Evolutionary conservation across 2,329 filamentous ascomycete species (phyloP), one percentile per base, ranked within the genome.

Genomic region (Rachicladosporium sp.): DNA sequence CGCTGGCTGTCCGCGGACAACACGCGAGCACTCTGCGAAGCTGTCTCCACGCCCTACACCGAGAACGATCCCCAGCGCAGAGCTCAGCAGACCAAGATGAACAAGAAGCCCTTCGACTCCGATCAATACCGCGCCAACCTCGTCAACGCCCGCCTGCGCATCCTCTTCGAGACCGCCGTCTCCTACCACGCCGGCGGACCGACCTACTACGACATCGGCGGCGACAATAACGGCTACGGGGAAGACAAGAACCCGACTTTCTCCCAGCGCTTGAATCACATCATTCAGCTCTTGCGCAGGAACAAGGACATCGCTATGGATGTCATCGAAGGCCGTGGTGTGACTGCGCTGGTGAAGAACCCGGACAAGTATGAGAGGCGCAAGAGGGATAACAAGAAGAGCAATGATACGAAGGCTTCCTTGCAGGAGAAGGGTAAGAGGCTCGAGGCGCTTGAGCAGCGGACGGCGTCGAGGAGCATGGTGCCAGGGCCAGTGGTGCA

Each of bases 271-370:
- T 10, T 50, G 27, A 11, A n/a, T 7, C 29, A 11, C 29, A 45
- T 46, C 29, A 41, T 37, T 10, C 34, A 41, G 21, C 35, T 41
- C 4, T n/a, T 41, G 13, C 15, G 33, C 33, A 27, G 33, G 31
- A 42, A 52, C 36, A 52, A 52, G 41, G 42, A 48, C 19, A 43
- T 50, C 10, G 43, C 44, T 12, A 51, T 51, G 44, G 44, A 50
- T 33, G 47, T 51, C 10, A 43, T 52, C 23, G 50, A 51, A 33
- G 50, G 50, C 27, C 35, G 45, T 15, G 48, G 48, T 19, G 47
- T 52, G 10, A 33, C 31, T 7, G 50, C 49, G 3, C 39, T 52
- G 15, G 48, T 47, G 8, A 41, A 41, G 33, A 46, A 46, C 34
- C 50, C 50, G 8, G 34, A 37, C 13, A 36, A 38, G 8, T 50